A percentile compares a stretch with the other conserved stretches of the same genome.
Conservation (phyloP, 106 monocot genomes). For the Posidonia australis region DNA sequence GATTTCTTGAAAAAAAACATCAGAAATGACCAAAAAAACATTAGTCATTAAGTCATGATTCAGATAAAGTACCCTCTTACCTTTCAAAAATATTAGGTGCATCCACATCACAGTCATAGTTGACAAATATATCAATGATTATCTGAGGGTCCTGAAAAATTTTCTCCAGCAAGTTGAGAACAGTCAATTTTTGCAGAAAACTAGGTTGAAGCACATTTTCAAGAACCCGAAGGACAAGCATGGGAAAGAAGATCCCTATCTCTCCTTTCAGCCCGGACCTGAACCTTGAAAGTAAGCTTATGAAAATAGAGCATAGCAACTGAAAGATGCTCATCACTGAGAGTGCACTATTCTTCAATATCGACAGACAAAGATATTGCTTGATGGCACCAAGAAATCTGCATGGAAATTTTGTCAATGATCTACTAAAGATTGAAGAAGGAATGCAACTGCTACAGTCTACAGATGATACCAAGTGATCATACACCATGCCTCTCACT, state of each 20-base stretch:
- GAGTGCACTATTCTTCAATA: slow-evolving; percentile 94
- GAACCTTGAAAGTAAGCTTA: slow-evolving; percentile 60
- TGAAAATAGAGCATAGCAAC: slow-evolving; percentile 88
- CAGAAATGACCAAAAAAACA: background rate
- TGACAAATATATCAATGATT: slow-evolving; percentile 90
- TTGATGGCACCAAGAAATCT: slow-evolving; percentile 96
- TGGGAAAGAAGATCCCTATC: slow-evolving; percentile 95
- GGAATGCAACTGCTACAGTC: no score
- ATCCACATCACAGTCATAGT: slow-evolving; percentile 98
- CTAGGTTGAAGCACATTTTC: slow-evolving; percentile 96
- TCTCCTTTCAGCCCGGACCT: slow-evolving; percentile 92
- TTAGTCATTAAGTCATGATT: no score
- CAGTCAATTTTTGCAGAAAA: slow-evolving; percentile 95
- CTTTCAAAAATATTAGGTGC: slow-evolving; percentile 97
- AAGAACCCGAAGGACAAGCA: slow-evolving; percentile 87
- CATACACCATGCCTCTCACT: no score
- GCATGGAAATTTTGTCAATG: slow-evolving; percentile 8
- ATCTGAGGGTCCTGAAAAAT: slow-evolving; percentile 83
- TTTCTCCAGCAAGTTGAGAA: slow-evolving; percentile 77
- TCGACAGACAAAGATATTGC: slow-evolving; percentile 92
- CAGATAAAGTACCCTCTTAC: slow-evolving; percentile 20
- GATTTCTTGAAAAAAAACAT: background rate
- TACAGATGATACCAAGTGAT: no score
- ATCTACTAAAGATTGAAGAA: background rate
- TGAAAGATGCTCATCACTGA: slow-evolving; percentile 94